Conservation (phyloP, 140 eudicot genomes). For the Stevia rebaudiana region DNA sequence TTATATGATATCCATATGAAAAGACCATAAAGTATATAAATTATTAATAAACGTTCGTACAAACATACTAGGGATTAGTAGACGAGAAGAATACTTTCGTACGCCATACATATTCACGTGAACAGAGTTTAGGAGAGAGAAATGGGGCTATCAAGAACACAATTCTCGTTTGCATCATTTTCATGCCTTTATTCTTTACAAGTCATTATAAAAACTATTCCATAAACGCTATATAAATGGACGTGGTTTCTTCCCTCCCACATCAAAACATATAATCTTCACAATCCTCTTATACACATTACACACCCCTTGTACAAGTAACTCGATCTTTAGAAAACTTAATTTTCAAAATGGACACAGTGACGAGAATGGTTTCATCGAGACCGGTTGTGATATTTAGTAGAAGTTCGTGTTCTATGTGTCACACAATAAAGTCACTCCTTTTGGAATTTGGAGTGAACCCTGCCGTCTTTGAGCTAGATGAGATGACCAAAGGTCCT, state of each 20-base stretch:
- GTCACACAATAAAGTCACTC: constrained; percentile 63
- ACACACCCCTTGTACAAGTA: no score
- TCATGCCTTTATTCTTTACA: constrained; percentile 26
- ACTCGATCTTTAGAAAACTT: no score
- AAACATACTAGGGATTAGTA: no score
- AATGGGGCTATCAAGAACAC: constrained; percentile 30
- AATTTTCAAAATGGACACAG: constrained; percentile 43
- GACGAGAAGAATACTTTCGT: no score
- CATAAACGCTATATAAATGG: constrained; percentile 30
- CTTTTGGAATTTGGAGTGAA: constrained; percentile 61
- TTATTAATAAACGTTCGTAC: no score
- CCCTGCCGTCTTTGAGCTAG: constrained; percentile 54
- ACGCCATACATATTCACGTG: constrained; percentile 14
- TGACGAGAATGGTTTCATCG: constrained; percentile 58
- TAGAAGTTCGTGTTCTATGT: constrained; percentile 58
- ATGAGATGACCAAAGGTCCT: constrained; percentile 50
- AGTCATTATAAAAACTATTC: constrained; percentile 22
- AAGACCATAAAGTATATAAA: no score
- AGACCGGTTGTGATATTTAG: constrained; percentile 84
- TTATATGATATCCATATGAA: no score
- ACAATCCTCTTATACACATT: constrained; percentile 5
- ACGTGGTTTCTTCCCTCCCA: constrained; percentile 26
- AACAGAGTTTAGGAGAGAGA: constrained; percentile 13
- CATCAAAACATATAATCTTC: constrained; percentile 18
- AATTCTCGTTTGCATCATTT: constrained; percentile 21